phyloP scores from a whole-genome alignment of 768 basidiomycete species.

The Tylopilus sp. region DNA sequence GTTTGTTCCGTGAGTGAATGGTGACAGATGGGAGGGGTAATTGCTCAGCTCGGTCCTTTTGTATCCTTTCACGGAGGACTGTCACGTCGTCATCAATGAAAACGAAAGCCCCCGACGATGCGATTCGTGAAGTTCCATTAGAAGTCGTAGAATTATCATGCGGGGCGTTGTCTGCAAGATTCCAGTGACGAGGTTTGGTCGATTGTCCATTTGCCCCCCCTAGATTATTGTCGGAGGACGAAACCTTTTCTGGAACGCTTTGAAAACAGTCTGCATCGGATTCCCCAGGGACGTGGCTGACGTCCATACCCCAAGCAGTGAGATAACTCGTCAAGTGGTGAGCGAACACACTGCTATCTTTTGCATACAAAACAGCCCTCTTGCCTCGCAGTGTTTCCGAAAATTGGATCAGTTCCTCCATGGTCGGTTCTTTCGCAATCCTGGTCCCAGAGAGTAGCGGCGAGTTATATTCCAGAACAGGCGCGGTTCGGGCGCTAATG shows the following conservation, averaged over 20 bases:
- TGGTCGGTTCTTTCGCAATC: constrained; percentile 66
- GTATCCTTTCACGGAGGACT: constrained; percentile 72
- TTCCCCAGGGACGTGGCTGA: constrained; percentile 72
- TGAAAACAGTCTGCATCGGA: constrained; percentile 45
- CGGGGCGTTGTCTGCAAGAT: constrained; percentile 9
- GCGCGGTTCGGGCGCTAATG: constrained; percentile 36
- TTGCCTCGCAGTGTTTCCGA: constrained; percentile 80
- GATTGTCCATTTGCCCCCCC: constrained; percentile 2
- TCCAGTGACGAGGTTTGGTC: constrained; percentile 25
- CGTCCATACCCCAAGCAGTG: constrained; percentile 93
- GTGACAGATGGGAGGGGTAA: constrained; percentile 34
- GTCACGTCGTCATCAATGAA: constrained; percentile 92
- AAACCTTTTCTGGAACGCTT: constrained; percentile 12
- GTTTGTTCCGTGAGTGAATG: constrained; percentile 47
- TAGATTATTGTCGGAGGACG: constrained; percentile 6
- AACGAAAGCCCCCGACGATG: constrained; percentile 54
- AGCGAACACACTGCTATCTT: constrained; percentile 84
- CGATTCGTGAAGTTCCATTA: constrained; percentile 24
- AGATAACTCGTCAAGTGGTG: constrained; percentile 91
- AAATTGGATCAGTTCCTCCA: constrained; percentile 76
- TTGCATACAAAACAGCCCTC: constrained; percentile 80
- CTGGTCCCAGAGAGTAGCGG: constrained; percentile 47
- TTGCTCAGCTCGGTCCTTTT: constrained; percentile 60
- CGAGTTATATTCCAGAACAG: constrained; percentile 46
- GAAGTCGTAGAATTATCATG: constrained; percentile 21